These are phyloP conservation scores for Roridomyces roridus DNA, from an alignment of 768 basidiomycete genomes.

Conservation along the genomic window DNA sequence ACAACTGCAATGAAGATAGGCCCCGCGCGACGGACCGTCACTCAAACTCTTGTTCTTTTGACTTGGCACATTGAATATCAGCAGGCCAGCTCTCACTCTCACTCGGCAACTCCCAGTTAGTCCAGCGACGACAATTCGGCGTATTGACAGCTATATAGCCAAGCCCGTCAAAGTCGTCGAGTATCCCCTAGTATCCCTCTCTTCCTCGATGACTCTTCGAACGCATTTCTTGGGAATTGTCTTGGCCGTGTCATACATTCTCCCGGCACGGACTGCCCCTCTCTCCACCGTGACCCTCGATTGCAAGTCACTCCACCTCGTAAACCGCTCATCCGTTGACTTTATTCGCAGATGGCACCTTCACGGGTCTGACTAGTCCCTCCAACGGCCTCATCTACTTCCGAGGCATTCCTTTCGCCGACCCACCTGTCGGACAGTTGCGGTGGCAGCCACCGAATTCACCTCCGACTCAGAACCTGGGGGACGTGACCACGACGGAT, in stretches of 20 bases:
- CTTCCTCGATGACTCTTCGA: too few relatives aligned
- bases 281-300: conserved; percentile 28
- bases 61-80: too few relatives aligned
- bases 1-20: too few relatives aligned
- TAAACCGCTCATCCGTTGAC: neutral
- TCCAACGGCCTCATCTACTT: conserved; percentile 42
- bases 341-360: conserved; percentile 46
- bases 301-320: conserved; percentile 20
- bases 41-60: too few relatives aligned
- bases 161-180: too few relatives aligned
- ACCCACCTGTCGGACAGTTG: conserved; percentile 46
- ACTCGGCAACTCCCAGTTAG: too few relatives aligned
- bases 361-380: conserved; percentile 38
- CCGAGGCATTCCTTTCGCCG: conserved; percentile 48
- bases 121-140: too few relatives aligned
- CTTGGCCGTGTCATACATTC: neutral
- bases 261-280: neutral
- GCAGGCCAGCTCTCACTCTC: too few relatives aligned
- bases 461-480: conserved; percentile 41
- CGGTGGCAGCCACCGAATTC: conserved; percentile 46
- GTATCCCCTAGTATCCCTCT: too few relatives aligned
- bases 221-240: too few relatives aligned
- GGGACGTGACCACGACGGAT: conserved; percentile 40
- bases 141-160: too few relatives aligned
- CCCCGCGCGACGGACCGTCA: too few relatives aligned